Conservation (phyloP, 2,329 filamentous ascomycete genomes). For the Lachnum nothofagi region DNA sequence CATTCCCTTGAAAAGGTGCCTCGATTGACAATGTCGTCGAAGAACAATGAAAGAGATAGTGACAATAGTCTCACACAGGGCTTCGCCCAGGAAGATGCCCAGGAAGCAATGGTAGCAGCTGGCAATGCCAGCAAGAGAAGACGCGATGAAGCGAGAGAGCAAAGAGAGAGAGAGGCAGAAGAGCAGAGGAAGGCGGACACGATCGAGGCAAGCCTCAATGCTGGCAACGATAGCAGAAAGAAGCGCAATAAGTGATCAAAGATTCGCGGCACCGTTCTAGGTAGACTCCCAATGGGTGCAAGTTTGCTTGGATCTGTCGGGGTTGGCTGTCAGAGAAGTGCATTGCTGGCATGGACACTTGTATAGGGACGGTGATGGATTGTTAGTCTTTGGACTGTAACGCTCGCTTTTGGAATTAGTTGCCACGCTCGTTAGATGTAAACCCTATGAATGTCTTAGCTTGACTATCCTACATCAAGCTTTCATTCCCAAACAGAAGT, state of each 20-base stretch:
- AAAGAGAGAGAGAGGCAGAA: not conserved
- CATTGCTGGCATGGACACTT: not conserved
- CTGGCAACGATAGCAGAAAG: not conserved
- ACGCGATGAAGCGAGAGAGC: not conserved
- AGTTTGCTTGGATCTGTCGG: not conserved
- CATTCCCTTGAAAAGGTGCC: not conserved
- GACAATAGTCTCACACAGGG: not conserved
- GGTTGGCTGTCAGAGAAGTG: not conserved
- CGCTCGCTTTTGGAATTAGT: not conserved
- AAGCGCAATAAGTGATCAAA: not conserved
- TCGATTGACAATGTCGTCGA: not conserved
- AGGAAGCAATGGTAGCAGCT: not conserved
- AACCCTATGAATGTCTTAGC: too few species aligned
- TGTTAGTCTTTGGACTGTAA: not conserved
- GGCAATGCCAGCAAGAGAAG: not conserved
- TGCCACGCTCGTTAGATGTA: not conserved
- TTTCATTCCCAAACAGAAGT: too few species aligned
- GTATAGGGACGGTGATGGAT: too few species aligned
- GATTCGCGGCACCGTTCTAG: not conserved
- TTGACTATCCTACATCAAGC: too few species aligned
- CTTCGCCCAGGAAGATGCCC: not conserved
- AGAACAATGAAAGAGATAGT: not conserved
- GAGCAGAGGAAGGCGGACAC: not conserved
- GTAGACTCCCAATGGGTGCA: not conserved
- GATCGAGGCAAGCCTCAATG: not conserved